Evolutionary conservation across 1,284 basidiomycete species (phyloP), one percentile per base, ranked within the genome.

Genomic region (Thelephora terrestris): DNA sequence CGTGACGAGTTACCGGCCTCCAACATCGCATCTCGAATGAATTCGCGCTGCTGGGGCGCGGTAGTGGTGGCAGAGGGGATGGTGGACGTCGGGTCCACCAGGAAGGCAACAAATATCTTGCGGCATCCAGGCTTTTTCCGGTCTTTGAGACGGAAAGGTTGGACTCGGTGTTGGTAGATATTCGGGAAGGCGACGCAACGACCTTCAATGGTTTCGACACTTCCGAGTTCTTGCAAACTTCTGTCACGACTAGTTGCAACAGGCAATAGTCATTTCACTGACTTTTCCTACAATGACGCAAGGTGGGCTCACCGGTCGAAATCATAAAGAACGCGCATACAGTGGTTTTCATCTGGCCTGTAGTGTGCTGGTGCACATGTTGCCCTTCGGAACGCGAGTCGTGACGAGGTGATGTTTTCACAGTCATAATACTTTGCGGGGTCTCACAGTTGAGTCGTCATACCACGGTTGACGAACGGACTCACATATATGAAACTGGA

Each of bases 401-500:
- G 49, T 18, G 53, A 54, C 48, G 52, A 51, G 20, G 53, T 46
- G 43, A 54, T 50, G 45, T 56, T 56, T 7, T 45, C 45, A 29
- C 47, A 53, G 29, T 47, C 49, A 44, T 54, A 55, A 46, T 56
- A 56, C 16, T 71, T 72, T 7, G 71, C 61, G 65, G 67, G 7
- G 4, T 4, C 4, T 43, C 42, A 27, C 5, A 5, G 9, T 9
- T 9, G 25, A 27, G 25, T 9, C 25, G 25, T 9, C 4, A 27
- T 4, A 9, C 9, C 5, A 9, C 7, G n/a, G n/a, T n/a, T 21
- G n/a, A n/a, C 10, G 10, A 10, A 43, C n/a, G 40, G 40, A n/a
- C 14, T 21, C 18, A 16, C 20, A 48, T 50, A 50, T 7, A 52
- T 25, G 12, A n/a, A 47, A n/a, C 47, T 52, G 27, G 69, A 67